Conservation (phyloP, 1,284 basidiomycete species). For the Boletus holoroseus region DNA sequence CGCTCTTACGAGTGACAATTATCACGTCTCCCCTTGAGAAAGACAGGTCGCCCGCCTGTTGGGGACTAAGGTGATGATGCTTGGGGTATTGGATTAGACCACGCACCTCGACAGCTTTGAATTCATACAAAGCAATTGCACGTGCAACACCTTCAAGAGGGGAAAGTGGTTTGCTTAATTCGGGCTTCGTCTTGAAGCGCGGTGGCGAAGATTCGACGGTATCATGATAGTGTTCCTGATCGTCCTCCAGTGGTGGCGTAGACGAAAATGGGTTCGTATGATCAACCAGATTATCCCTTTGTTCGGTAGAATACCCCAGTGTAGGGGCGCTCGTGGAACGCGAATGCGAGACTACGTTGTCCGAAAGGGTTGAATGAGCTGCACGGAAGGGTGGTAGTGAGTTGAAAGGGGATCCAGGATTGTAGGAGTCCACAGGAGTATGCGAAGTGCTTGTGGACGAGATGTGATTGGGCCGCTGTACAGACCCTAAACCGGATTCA, state of each 20-base stretch:
- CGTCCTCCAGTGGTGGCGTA: slow-evolving; percentile 21
- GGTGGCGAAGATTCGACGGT: slow-evolving; percentile 21
- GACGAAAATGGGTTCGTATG: slow-evolving; percentile 30
- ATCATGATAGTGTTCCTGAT: slow-evolving; percentile 11
- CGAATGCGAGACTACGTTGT: slow-evolving; percentile 31
- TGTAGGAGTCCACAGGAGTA: slow-evolving; percentile 22
- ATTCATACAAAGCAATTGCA: slow-evolving; percentile 78
- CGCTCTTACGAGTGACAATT: slow-evolving; percentile 66
- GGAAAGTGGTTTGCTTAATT: slow-evolving; percentile 42
- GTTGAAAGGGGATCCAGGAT: slow-evolving; percentile 35
- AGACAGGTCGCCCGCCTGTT: slow-evolving; percentile 71
- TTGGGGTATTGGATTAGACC: not conserved
- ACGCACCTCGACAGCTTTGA: slow-evolving; percentile 62
- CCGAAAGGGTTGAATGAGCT: slow-evolving; percentile 24
- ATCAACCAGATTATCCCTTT: slow-evolving; percentile 1
- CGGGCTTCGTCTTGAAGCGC: slow-evolving; percentile 46
- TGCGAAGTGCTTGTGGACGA: slow-evolving; percentile 10
- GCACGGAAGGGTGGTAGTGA: slow-evolving; percentile 30
- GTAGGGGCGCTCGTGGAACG: slow-evolving; percentile 37
- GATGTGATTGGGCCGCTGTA: slow-evolving; percentile 23
- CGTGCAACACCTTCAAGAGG: slow-evolving; percentile 60
- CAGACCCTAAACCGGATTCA: slow-evolving; percentile 36
- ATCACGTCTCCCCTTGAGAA: slow-evolving; percentile 85
- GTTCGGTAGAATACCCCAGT: slow-evolving; percentile 3
- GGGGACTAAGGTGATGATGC: slow-evolving; percentile 4